Base-by-base conservation (phyloP, 2,329 filamentous ascomycete species). In the Claviceps africana region DNA sequence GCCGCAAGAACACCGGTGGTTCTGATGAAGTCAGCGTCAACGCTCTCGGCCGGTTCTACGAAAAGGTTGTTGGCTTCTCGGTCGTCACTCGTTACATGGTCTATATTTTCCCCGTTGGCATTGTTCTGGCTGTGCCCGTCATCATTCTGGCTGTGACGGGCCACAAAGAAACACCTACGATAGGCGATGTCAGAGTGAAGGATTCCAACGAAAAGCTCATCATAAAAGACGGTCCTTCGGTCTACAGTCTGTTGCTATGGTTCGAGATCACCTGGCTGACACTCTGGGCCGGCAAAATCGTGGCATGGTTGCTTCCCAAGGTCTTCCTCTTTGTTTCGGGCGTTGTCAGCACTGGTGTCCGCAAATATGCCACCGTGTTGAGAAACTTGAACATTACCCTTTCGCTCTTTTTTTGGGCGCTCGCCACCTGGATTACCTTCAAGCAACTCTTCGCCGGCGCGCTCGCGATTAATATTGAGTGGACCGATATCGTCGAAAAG, bases 251-350 rank as follows among this genome's bases (percentile, higher is more conserved):
- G 47, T 85, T 85, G 59, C 69, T 83, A 47, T 85, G 83, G 83
- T 75, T 86, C 58, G 78, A 85, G 61, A 72, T 83, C 50, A 73
- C 82, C 37, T 87, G 83, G 83, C 66, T 82, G 40, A 73, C 76
- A 9, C 72, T 86, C 11, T 87, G 83, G 83, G 70, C 73, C 19
- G 81, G 77, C 57, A 87, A 86, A 67, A 66, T 85, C 44, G 71
- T 81, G 11, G 78, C 83, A 15, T 79, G 79, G 64, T 62, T 77
- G 17, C 61, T 85, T 2, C 82, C 83, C 0, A 66, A 70, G 40
- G 57, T 79, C 50, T 86, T 86, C 66, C 82, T 85, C 73, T 83
- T 84, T 60, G 76, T 85, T 58, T 78, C 76, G 56, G 83, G 83
- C 53, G 79, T 86, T 31, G 76, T 86, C 62, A 85, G 81, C 64